A percentile compares a stretch with the other conserved stretches of the same genome.
Evolutionary conservation across 306 rosid species (phyloP).

Genomic region (Cucurbita moschata): DNA sequence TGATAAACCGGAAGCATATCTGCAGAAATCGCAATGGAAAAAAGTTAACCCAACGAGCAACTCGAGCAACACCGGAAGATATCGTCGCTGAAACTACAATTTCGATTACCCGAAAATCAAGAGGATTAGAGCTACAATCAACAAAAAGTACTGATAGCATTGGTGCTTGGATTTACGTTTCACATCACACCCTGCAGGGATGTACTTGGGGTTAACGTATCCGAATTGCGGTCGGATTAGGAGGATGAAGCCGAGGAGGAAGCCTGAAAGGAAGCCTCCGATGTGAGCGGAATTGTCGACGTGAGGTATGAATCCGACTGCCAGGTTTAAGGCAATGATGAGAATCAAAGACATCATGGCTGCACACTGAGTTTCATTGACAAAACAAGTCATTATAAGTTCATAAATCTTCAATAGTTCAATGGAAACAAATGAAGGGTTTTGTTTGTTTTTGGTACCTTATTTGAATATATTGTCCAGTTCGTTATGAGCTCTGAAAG

Average conservation of each 20-base stretch:
- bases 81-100: not conserved
- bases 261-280: slow-evolving; percentile 73
- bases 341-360: slow-evolving; percentile 38
- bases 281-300: slow-evolving; percentile 90
- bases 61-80: not conserved
- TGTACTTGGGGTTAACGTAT: slow-evolving; percentile 36
- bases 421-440: not conserved
- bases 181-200: slow-evolving; percentile 44
- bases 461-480: slow-evolving; percentile 67
- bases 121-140: slow-evolving; percentile 21
- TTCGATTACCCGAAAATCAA: slow-evolving; percentile 42
- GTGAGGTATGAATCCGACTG: slow-evolving; percentile 65
- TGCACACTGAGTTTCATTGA: slow-evolving; percentile 38
- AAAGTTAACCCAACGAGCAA: not conserved
- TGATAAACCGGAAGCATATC: not conserved
- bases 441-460: slow-evolving; percentile 21
- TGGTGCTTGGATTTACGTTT: slow-evolving; percentile 45
- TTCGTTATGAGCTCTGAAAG: slow-evolving; percentile 92
- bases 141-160: slow-evolving; percentile 46
- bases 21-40: not conserved
- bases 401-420: not conserved
- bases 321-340: slow-evolving; percentile 50
- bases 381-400: not conserved
- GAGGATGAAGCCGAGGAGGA: slow-evolving; percentile 62
- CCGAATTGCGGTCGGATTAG: slow-evolving; percentile 76